Evolutionary conservation across 805 yeast species (phyloP).

Genomic region (Dipodascopsis uninucleata): DNA sequence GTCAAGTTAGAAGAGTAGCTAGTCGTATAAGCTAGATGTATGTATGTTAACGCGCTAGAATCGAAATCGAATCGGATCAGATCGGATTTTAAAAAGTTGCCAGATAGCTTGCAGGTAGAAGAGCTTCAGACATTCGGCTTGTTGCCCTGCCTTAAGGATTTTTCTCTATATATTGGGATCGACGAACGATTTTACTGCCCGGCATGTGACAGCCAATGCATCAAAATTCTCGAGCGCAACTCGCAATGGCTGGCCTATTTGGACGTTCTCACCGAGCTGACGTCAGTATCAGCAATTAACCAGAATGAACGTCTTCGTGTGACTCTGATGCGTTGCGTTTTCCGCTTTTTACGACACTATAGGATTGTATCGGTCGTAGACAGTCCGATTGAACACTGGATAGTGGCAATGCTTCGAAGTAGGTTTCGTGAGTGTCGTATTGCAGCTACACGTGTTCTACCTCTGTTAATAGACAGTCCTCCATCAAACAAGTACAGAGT

Average conservation of each 20-base stretch:
- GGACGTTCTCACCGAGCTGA: not conserved
- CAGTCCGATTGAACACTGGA: not conserved
- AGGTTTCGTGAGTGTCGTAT: slow-evolving; percentile 4
- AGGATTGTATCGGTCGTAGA: not conserved
- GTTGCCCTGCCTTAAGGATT: no score
- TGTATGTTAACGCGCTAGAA: no score
- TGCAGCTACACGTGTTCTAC: slow-evolving; percentile 9
- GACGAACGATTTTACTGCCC: no score
- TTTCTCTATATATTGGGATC: no score
- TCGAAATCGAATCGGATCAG: no score
- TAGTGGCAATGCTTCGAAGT: slow-evolving; percentile 1
- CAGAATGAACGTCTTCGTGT: not conserved
- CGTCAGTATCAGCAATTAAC: not conserved
- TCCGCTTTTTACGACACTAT: slow-evolving; percentile 5
- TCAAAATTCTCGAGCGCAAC: no score
- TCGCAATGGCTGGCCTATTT: slow-evolving; percentile 3
- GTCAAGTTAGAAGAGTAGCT: no score
- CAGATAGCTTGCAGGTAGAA: no score
- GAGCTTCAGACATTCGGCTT: no score
- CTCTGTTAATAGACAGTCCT: slow-evolving; percentile 4
- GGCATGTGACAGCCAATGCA: no score
- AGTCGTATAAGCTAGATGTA: no score
- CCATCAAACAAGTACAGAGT: slow-evolving; percentile 1
- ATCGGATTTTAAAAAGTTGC: no score
- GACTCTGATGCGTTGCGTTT: not conserved